Base-by-base conservation (phyloP, 129 eudicot genomes). In the Glebionis coronaria region DNA sequence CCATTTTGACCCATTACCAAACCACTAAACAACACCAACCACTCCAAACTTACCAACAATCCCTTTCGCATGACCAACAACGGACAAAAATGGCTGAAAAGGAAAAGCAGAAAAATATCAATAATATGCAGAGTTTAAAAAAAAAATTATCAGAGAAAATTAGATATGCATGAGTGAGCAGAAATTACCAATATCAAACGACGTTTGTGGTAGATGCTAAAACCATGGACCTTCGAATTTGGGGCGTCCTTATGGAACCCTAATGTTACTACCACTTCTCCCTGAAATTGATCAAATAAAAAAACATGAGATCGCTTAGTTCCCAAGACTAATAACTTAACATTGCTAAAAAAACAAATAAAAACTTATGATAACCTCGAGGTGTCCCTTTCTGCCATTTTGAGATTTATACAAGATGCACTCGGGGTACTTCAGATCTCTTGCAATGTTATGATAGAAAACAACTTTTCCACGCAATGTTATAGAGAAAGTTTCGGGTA, bases 171-270 rank as follows among this genome's bases (percentile, higher is more conserved):
- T 60, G 53, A 47, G 28, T 18, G 40, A 47, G 31, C 16, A 18
- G 42, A 62, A 31, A 64, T 62, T n/a, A 83, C 88, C 83, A 83
- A 56, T 52, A 83, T 73, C 59, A 83, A 72, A 55, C 83, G 88
- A n/a, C 80, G 60, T 78, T 67, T 83, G 66, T 83, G 85, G 74
- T 83, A 83, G 63, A 83, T 78, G 75, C 67, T 83, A 60, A 80
- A 77, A 5, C 88, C 88, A 74, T 83, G 88, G 21, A 83, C 42
- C 49, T 78, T 66, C 29, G 80, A 81, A 64, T 55, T 21, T 28
- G 88, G 88, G 68, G 88, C 85, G 15, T 83, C 88, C 70, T 83
- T 29, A 29, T 29, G 35, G 35, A 29, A 4, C 35, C 35, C 4
- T 29, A 29, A 3, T 29, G 35, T 29, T 29, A 4, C 35, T 29